These are phyloP conservation scores for Brettanomyces sp. DNA, from an alignment of 805 yeast species.

Conservation along the genomic window DNA sequence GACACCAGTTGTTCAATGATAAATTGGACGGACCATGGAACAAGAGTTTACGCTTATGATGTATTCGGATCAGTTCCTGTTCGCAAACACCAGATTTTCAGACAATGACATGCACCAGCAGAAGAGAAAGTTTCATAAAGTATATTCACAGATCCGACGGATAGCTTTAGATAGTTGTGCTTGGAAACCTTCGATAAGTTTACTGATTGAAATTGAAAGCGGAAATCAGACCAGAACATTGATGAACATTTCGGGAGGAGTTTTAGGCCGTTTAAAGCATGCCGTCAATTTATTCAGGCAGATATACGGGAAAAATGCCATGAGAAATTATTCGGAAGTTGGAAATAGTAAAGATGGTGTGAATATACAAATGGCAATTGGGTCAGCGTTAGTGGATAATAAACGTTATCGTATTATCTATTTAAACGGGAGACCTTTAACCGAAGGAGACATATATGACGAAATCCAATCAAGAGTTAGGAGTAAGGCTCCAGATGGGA, in stretches of 20 bases:
- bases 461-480: no score
- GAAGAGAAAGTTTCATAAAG: background rate
- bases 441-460: no score
- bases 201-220: background rate
- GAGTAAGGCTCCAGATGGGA: no score
- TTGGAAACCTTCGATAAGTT: background rate
- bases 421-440: background rate
- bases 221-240: no score
- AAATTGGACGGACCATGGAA: background rate
- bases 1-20: no score
- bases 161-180: background rate
- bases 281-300: background rate
- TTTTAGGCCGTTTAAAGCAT: no score
- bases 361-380: background rate
- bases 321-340: no score
- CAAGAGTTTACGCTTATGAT: background rate
- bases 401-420: background rate
- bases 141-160: background rate
- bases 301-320: background rate
- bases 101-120: background rate
- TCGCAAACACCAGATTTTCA: background rate
- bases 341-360: background rate
- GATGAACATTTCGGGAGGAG: no score
- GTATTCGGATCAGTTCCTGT: conserved; percentile 1
- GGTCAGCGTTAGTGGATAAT: background rate